phyloP scores from a whole-genome alignment of 805 yeast genomes.

The Pichia manshurica region DNA sequence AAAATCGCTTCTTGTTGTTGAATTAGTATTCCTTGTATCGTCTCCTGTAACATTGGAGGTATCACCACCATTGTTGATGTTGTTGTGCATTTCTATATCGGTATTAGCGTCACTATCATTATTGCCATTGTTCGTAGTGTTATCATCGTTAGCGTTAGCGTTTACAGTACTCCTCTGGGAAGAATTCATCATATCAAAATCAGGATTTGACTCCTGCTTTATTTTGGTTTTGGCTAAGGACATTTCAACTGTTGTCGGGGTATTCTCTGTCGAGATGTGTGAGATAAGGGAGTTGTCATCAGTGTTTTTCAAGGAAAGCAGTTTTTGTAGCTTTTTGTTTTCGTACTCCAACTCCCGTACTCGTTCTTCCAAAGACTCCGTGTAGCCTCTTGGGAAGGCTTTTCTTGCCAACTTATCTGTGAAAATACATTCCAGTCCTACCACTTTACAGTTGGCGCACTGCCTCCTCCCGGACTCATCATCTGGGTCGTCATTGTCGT shows the following conservation, averaged over 20 bases:
- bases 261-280: too few relatives aligned
- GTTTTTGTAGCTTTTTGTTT: conserved; percentile 60
- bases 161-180: neutral
- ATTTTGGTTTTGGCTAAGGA: too few relatives aligned
- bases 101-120: neutral
- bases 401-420: conserved; percentile 79
- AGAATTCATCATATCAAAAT: neutral
- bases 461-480: conserved; percentile 33
- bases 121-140: neutral
- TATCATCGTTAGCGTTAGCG: neutral
- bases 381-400: conserved; percentile 88
- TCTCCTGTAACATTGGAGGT: too few relatives aligned
- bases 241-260: too few relatives aligned
- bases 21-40: too few relatives aligned
- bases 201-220: neutral
- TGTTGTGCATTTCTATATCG: too few relatives aligned
- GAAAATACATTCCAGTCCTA: conserved; percentile 85
- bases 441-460: conserved; percentile 77
- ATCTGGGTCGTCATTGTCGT: conserved; percentile 24
- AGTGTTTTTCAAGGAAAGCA: conserved; percentile 45
- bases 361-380: conserved; percentile 83
- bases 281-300: neutral
- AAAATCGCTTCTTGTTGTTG: neutral
- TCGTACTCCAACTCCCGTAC: conserved; percentile 83
- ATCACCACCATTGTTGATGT: too few relatives aligned